A percentile compares a stretch with the other conserved stretches of the same genome.
These are phyloP conservation scores for Aurinia saxatilis DNA, from an alignment of 345 rosid species.

Conservation along the genomic window DNA sequence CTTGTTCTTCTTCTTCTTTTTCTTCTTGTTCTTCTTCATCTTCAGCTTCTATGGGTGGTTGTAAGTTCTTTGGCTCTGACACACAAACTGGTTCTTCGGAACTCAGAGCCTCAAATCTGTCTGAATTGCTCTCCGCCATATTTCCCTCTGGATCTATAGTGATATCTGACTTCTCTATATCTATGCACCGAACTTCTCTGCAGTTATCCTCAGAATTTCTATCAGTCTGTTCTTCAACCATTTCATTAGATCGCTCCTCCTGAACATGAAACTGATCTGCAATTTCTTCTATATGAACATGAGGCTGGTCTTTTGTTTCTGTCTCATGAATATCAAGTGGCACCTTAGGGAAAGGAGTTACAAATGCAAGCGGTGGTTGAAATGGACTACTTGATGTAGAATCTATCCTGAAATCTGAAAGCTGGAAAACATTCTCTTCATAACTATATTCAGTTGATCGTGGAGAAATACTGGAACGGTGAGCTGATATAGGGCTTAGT, in stretches of 20 bases:
- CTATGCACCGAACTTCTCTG: constrained; percentile 61
- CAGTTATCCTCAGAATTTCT: constrained; percentile 35
- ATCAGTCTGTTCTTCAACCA: constrained; percentile 30
- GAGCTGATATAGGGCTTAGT: constrained; percentile 32
- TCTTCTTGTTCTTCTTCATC: neutral
- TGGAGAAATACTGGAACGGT: constrained; percentile 41
- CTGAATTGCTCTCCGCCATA: constrained; percentile 26
- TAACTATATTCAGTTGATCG: constrained; percentile 52
- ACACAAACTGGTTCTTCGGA: constrained; percentile 20
- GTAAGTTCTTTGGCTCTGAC: constrained; percentile 8
- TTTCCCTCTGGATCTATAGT: constrained; percentile 24
- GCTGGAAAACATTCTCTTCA: constrained; percentile 47
- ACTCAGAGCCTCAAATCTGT: constrained; percentile 17
- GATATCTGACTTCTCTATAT: constrained; percentile 34
- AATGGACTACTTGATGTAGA: constrained; percentile 26
- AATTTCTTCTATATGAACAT: constrained; percentile 28
- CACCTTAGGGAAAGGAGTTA: constrained; percentile 9
- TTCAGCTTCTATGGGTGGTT: neutral
- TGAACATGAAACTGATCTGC: constrained; percentile 23
- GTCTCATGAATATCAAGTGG: neutral
- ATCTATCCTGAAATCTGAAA: constrained; percentile 42
- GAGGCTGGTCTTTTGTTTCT: constrained; percentile 13
- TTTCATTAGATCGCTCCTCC: constrained; percentile 26
- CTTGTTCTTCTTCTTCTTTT: neutral
- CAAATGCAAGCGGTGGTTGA: constrained; percentile 27